Percentiles rank a stretch among this genome's conserved stretches.
phyloP scores from a whole-genome alignment of 148 eudicot genomes.

The Hydrangea macrophylla region DNA sequence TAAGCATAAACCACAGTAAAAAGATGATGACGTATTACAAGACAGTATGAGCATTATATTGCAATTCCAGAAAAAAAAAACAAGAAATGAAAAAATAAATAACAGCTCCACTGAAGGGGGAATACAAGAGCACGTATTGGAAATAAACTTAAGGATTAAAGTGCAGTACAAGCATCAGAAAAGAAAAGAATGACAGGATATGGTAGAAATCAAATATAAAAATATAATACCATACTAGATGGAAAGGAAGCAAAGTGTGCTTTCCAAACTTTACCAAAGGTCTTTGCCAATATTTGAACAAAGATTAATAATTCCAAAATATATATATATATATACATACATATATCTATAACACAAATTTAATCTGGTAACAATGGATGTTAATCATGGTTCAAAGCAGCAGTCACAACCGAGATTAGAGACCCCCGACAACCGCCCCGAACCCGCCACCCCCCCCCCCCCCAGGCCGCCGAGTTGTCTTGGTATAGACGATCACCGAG shows the following conservation, averaged over 20 bases:
- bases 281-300: background rate
- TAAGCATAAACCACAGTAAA: background rate
- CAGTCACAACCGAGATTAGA: no score
- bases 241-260: background rate
- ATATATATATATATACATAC: no score
- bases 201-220: background rate
- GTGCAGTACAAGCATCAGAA: background rate
- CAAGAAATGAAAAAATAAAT: background rate
- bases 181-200: background rate
- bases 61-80: background rate
- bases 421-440: no score
- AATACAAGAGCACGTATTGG: background rate
- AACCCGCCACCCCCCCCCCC: no score
- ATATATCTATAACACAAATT: no score
- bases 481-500: no score
- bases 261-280: conserved; percentile 1
- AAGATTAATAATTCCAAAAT: no score
- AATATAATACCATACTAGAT: background rate
- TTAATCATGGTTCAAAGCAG: no score
- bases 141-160: background rate
- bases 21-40: background rate
- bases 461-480: no score
- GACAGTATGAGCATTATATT: background rate
- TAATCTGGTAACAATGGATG: no score
- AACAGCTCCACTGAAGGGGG: background rate